Evolutionary conservation across 1,284 basidiomycete species (phyloP), one percentile per base, ranked within the genome.

Genomic region (Hypsizygus ulmarius): DNA sequence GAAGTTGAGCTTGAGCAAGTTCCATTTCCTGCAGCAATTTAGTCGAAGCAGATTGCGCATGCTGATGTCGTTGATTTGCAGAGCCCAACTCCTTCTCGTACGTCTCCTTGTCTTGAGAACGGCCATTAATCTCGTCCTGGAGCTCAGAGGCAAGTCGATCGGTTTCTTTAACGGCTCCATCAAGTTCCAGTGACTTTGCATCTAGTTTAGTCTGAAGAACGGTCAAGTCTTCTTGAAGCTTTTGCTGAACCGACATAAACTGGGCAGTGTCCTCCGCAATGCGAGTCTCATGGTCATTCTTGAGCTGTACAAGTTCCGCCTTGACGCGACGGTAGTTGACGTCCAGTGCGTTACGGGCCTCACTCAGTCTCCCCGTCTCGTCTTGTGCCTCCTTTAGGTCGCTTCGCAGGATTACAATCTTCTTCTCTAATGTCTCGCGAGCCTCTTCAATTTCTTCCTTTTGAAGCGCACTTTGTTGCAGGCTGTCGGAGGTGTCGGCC

Each of bases 101-200:
- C 11, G 38, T 35, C 25, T 57, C 52, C 46, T 53, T 57, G 9
- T 66, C 64, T 18, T 53, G 57, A n/a, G 30, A 52, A 14, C 66
- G 68, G 16, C 56, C 58, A n/a, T 68, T 63, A 11, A 63, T 61
- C 46, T 74, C 64, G 3, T 66, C 61, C 50, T 70, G 64, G 3
- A 82, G 59, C 25, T 62, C 56, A 21, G 39, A 29, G 18, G 53
- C 49, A 19, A 64, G 46, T 21, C 50, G 44, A n/a, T 52, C 43
- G 10, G 58, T 57, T 19, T 65, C 60, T 16, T 53, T 49, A 15
- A 52, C 52, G 14, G 64, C 51, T 10, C 54, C 38, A 8, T 57
- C 54, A 21, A 66, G 49, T 46, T 67, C 64, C 2, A 56, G 57
- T 27, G 57, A 57, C 47, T 62, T 61, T 18, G 62, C 51, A 41